These are phyloP conservation scores for Dothistroma pini DNA, from an alignment of 2,329 filamentous ascomycete species.

Conservation along the genomic window DNA sequence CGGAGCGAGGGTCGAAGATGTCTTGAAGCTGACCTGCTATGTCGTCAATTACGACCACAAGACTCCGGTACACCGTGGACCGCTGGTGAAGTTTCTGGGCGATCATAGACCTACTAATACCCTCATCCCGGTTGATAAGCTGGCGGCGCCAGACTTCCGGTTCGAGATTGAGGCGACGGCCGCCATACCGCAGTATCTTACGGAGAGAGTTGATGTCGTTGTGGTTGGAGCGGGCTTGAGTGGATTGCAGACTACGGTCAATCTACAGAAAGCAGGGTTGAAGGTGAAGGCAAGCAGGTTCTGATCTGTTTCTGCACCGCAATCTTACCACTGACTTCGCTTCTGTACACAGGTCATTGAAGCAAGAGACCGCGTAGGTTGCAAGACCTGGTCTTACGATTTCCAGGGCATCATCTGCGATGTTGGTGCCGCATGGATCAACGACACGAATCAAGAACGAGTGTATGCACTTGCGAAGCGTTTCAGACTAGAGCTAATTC, in stretches of 20 bases:
- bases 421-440: constrained; percentile 59
- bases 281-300: constrained; percentile 16
- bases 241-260: constrained; percentile 31
- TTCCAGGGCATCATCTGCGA: constrained; percentile 42
- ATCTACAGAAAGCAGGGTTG: constrained; percentile 28
- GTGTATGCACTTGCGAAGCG: constrained; percentile 43
- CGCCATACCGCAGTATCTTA: constrained; percentile 17
- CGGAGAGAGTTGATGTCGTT: constrained; percentile 29
- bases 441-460: constrained; percentile 51
- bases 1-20: constrained; percentile 24
- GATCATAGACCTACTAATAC: constrained; percentile 27
- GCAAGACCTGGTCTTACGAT: constrained; percentile 47
- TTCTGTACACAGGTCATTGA: constrained; percentile 24
- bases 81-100: constrained; percentile 25
- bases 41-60: constrained; percentile 28
- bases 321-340: not conserved
- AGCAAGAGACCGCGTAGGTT: constrained; percentile 35
- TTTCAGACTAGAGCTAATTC: constrained; percentile 45
- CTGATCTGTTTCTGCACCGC: not conserved
- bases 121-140: constrained; percentile 24
- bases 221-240: constrained; percentile 34
- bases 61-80: constrained; percentile 20
- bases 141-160: constrained; percentile 25
- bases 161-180: constrained; percentile 30
- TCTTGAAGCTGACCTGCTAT: constrained; percentile 28